These are phyloP conservation scores for Fusarium nurragi DNA, from an alignment of 2,329 filamentous ascomycete species.

Conservation along the genomic window DNA sequence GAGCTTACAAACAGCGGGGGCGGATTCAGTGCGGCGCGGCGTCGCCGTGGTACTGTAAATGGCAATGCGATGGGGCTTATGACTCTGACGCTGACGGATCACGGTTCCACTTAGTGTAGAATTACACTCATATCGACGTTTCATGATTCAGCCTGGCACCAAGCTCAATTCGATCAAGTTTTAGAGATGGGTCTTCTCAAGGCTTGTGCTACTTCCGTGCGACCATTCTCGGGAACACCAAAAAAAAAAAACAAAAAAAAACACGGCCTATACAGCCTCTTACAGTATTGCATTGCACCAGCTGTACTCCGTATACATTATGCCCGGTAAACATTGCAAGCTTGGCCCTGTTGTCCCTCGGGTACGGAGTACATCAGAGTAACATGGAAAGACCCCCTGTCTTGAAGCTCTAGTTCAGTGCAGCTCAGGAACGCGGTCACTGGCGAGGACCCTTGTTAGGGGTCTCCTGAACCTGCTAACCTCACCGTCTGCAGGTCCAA, in stretches of 20 bases:
- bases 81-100: background rate
- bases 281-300: constrained; percentile 1
- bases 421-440: constrained; percentile 23
- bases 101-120: constrained; percentile 16
- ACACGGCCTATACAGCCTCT: background rate
- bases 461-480: constrained; percentile 29
- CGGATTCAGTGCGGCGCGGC: constrained; percentile 20
- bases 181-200: background rate
- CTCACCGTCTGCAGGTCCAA: constrained; percentile 43
- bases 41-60: constrained; percentile 25
- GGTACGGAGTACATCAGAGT: constrained; percentile 10
- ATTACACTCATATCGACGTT: constrained; percentile 28
- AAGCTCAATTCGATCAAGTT: constrained; percentile 10
- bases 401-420: constrained; percentile 18
- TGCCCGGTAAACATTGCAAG: background rate
- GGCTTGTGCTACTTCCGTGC: constrained; percentile 14
- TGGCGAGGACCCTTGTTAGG: constrained; percentile 39
- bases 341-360: background rate
- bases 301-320: background rate
- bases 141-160: constrained; percentile 23
- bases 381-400: constrained; percentile 18
- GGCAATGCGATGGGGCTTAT: background rate
- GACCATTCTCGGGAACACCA: background rate
- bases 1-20: constrained; percentile 26
- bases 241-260: background rate